Evolutionary conservation across 306 rosid genomes (phyloP), one percentile per base, ranked within the genome.

Genomic region (Elaeagnus macrophylla): DNA sequence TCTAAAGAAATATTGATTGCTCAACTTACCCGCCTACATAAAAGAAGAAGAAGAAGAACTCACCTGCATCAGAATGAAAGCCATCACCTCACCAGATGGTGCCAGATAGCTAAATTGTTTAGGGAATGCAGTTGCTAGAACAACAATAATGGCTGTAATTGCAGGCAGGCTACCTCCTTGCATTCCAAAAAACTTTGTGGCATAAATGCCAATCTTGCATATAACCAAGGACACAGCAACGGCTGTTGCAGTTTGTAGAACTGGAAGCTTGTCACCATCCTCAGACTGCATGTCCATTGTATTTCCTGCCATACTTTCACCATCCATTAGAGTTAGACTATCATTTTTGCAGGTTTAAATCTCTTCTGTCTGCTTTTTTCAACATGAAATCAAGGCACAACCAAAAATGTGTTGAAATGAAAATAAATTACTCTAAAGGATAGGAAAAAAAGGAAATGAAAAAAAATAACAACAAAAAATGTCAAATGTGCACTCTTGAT

Each of bases 51-150:
- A 15, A 12, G 14, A 15, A 36, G 47, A 17, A 9, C 14, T 66
- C 10, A 64, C 80, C 68, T 78, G 77, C 83, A 70, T 74, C 40
- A 78, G 67, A 40, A 78, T 62, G 49, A 78, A 2, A 61, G 80
- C 83, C 80, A 78, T 59, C 16, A 77, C 80, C 67, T 74, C 75
- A 43, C 77, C 80, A 36, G 80, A 52, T 64, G 83, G 83, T 47
- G 83, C 70, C 14, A 67, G 80, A 61, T 74, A 70, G 32, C 59
- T 72, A 56, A 54, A 66, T 47, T 15, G 67, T 54, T 63, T 67
- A 1, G 83, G 77, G 66, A 78, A 70, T 14, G 55, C 54, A 54
- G 83, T 70, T 0, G 80, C 76, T 8, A 78, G 73, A 63, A 54
- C 25, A 17, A 78, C 80, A 45, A 65, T 71, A 9, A 78, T 54